Evolutionary conservation across 345 rosid genomes (phyloP), one percentile per base, ranked within the genome.

Genomic region (Aurinia saxatilis): DNA sequence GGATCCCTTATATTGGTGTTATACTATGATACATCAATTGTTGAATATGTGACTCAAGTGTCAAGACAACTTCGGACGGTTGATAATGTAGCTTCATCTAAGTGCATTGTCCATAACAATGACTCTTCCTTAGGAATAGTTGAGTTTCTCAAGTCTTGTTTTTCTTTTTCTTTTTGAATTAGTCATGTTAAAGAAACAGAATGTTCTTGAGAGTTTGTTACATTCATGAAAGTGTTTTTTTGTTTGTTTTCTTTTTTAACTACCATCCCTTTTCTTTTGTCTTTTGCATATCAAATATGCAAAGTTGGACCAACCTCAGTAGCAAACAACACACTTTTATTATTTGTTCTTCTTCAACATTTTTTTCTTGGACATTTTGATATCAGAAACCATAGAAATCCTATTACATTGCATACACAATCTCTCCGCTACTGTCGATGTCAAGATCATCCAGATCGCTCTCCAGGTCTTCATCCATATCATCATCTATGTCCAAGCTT

Each of bases 401-500:
- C 15, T 16, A 44, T 87, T 82, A 90, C 87, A 90, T 79, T 54
- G 97, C 99, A 64, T 93, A 88, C 33, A 93, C 84, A 36, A 93
- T 77, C 74, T 93, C 99, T 44, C 97, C 99, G 8, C 99, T 90
- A 77, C 97, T 93, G 37, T 93, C 99, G 0, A 88, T 78, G 65
- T 90, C 99, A 18, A 90, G 90, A 58, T 93, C 75, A 44, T 71
- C 99, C 0, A 90, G 87, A 66, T 93, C 99, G 6, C 82, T 79
- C 58, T 93, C 99, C 17, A 82, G 34, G 71, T 93, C 99, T 48
- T 93, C 99, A 10, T 93, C 99, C 99, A 95, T 90, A 21, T 90
- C 91, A 5, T 93, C 99, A 5, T 90, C 97, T 34, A 90, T 77
- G 46, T 86, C 99, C 36, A 88, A 68, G 81, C 97, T 78, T 14